Evolutionary conservation across 495 filamentous ascomycete species (phyloP), one percentile per base, ranked within the genome.

Genomic region (Talaromyces adpressus): DNA sequence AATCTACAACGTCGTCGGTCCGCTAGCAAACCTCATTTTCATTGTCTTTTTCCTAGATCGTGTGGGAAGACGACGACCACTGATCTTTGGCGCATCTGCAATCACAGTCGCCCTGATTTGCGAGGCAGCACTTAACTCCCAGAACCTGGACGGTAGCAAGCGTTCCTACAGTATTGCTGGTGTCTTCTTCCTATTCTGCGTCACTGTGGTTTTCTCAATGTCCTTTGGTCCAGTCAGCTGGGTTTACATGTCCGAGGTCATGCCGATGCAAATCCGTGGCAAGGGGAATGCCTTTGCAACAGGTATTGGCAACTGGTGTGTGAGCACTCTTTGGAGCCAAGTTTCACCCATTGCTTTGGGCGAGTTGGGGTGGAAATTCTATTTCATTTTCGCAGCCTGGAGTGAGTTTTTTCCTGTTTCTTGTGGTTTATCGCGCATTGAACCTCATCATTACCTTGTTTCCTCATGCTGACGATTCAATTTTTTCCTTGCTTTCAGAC

Each of bases 1-100:
- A 7, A 77, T 86, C 53, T 87, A 87, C 72, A 87, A 87, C 63
- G 81, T 82, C 32, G 74, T 85, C 22, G 83, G 83, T 14, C 82
- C 83, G 20, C 52, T 85, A 12, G 70, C 77, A 52, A 83, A 77
- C 65, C 66, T 81, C 2, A 65, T 81, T 63, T 81, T 80, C 64
- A 77, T 80, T 52, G 63, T 76, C n/a, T 79, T 75, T 63, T 57
- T 77, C 20, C 72, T 77, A 34, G 76, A 79, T 60, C 69, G 71
- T 23, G 71, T 79, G 8, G 74, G 75, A 11, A 73, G 76, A 1
- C 72, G 73, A 27, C 70, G 65, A 18, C 75, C 73, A 25, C 69
- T 79, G 66, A 65, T 77, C 4, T 74, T 77, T 57, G 79, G 77
- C 47, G 71, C 75, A 16, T 63, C 73, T 23, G 75, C 65, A 9